Conservation (phyloP, 2,329 filamentous ascomycete genomes). For the Arthrinium phaeospermum region DNA sequence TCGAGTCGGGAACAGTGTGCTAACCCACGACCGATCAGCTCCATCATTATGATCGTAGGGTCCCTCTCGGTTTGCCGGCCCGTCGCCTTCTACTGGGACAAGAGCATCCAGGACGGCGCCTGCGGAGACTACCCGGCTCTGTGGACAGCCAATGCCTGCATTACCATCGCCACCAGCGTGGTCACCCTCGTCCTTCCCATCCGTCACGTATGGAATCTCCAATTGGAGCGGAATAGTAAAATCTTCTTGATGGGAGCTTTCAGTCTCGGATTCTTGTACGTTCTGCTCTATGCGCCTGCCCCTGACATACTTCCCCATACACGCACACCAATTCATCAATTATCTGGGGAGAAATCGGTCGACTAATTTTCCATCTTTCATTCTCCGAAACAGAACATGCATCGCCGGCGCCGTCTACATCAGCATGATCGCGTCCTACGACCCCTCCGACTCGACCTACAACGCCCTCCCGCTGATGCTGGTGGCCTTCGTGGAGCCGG, state of each 20-base stretch:
- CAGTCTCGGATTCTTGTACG: conserved; percentile 31
- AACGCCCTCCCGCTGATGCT: conserved; percentile 17
- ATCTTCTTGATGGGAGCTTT: conserved; percentile 28
- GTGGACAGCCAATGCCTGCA: conserved; percentile 19
- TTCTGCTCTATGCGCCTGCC: background rate
- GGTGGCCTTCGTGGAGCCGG: conserved; percentile 17
- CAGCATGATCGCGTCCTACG: conserved; percentile 17
- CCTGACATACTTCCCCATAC: no score
- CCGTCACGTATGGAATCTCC: conserved; percentile 27
- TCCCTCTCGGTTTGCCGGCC: conserved; percentile 4
- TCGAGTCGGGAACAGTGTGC: background rate
- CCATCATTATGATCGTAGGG: conserved; percentile 8
- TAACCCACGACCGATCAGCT: background rate
- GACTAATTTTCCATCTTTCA: background rate
- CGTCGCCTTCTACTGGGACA: conserved; percentile 14
- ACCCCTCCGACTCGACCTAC: conserved; percentile 18
- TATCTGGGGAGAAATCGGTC: background rate
- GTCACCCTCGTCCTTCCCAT: conserved; percentile 27
- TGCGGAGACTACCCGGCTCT: conserved; percentile 23
- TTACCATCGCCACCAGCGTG: conserved; percentile 23
- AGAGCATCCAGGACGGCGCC: conserved; percentile 10
- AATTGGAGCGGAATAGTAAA: conserved; percentile 25
- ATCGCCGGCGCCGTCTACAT: conserved; percentile 8
- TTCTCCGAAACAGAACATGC: background rate
- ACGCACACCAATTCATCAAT: background rate